Evolutionary conservation across 305 asterid species (phyloP).

Genomic region (Plantago lanceolata): DNA sequence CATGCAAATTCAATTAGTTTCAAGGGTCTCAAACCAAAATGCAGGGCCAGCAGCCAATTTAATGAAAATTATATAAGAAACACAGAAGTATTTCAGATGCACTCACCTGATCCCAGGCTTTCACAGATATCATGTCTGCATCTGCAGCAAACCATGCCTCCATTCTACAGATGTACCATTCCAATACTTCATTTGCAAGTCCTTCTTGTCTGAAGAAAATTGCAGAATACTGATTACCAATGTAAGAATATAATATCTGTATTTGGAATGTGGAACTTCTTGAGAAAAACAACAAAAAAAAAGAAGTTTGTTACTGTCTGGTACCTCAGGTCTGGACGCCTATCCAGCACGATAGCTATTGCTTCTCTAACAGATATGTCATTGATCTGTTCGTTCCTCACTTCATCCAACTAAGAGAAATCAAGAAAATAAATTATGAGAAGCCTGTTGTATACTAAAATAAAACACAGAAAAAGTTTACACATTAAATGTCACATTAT

Average conservation of each 20-base stretch:
- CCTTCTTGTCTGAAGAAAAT: constrained; percentile 63
- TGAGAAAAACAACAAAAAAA: not conserved
- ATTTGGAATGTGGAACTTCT: constrained; percentile 18
- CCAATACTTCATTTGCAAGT: constrained; percentile 75
- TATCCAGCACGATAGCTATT: constrained; percentile 69
- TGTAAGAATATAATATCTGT: constrained; percentile 18
- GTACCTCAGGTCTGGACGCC: constrained; percentile 80
- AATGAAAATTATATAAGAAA: not conserved
- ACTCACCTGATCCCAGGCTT: constrained; percentile 92
- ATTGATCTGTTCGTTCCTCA: constrained; percentile 61
- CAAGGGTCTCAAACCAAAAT: constrained; percentile 10
- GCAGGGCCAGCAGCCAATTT: no score
- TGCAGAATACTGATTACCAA: constrained; percentile 17
- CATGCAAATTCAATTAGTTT: not conserved
- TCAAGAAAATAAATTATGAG: constrained; percentile 25
- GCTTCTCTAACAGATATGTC: constrained; percentile 90
- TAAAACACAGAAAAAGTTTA: constrained; percentile 1
- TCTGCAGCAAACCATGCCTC: constrained; percentile 99
- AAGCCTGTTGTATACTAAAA: constrained; percentile 8
- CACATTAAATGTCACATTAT: constrained; percentile 16
- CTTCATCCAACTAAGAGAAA: constrained; percentile 68
- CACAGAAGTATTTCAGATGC: constrained; percentile 5
- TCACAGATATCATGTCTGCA: constrained; percentile 87
- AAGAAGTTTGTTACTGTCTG: constrained; percentile 8
- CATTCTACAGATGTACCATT: constrained; percentile 97